Evolutionary conservation across 2,329 filamentous ascomycete species (phyloP).

Genomic region (Nemania sp.): DNA sequence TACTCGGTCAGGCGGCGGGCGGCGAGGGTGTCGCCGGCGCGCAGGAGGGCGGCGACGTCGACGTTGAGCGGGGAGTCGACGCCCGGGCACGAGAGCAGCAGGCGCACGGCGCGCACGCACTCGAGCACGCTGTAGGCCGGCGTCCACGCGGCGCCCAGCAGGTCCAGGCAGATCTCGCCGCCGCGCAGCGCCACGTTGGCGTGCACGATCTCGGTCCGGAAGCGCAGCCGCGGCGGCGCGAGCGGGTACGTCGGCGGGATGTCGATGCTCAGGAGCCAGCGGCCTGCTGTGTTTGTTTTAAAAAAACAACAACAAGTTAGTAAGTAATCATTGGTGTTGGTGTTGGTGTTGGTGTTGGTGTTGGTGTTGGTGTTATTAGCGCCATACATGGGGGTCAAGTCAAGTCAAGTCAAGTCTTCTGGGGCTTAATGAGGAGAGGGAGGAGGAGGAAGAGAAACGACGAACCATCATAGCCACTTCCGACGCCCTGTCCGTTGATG

Average conservation of each 20-base stretch:
- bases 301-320: no score
- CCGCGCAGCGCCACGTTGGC: slow-evolving; percentile 73
- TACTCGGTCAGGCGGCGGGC: slow-evolving; percentile 73
- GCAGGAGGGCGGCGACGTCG: slow-evolving; percentile 72
- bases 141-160: slow-evolving; percentile 80
- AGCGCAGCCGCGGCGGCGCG: slow-evolving; percentile 74
- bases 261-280: slow-evolving; percentile 79
- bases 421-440: background rate
- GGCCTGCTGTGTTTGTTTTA: slow-evolving; percentile 58
- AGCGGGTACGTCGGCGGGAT: slow-evolving; percentile 81
- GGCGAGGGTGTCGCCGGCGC: slow-evolving; percentile 69
- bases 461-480: slow-evolving; percentile 60
- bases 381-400: no score
- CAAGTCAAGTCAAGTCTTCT: no score
- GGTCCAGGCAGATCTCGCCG: slow-evolving; percentile 92
- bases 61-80: slow-evolving; percentile 78
- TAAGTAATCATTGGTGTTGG: no score
- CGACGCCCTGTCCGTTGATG: slow-evolving; percentile 61
- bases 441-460: background rate
- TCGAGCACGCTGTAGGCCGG: slow-evolving; percentile 81
- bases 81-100: slow-evolving; percentile 70
- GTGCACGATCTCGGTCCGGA: slow-evolving; percentile 84
- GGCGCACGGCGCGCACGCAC: slow-evolving; percentile 72
- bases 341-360: no score
- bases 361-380: no score